Base-by-base conservation (phyloP, 306 rosid species). In the Elaeagnus macrophylla region DNA sequence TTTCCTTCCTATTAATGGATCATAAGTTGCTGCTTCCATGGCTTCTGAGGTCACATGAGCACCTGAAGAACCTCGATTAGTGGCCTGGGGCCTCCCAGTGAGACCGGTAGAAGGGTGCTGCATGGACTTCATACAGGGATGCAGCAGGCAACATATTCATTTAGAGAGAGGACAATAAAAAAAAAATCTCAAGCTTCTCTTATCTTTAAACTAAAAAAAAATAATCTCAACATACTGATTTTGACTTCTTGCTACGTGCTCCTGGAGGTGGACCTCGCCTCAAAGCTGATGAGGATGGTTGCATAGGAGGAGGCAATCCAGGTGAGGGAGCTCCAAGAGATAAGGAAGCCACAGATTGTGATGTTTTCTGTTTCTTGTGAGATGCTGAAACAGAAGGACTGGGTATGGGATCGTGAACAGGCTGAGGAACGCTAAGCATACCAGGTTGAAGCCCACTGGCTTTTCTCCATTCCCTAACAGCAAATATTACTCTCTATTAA, bases 381-480 rank as follows among this genome's bases (percentile, higher is more conserved):
- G 96, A 82, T 36, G 86, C 95, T 45, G 94, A 93, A 68, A 83
- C 79, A 51, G 94, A 75, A 55, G 96, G 90, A 72, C 90, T 79
- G 15, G 99, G 88, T 52, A 79, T 57, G 52, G 81, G 62, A 64
- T 87, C 95, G 68, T 84, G 87, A 66, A 66, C 65, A 61, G 95
- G 85, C 70, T 82, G 99, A 61, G 94, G 72, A 43, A 78, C 73
- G 64, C 70, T 75, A 62, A 54, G 77, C 54, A 84, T 77, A 54
- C 81, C 67, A 54, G 74, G 86, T 69, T 77, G 94, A 74, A 72
- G 71, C 56, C 82, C 79, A 59, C 86, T 85, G 17, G 79, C 77
- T 72, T 79, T 89, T 74, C 95, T 84, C 99, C 99, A 93, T 61
- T 93, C 96, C 74, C 99, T 93, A 73, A 59, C 49, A 60, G 56